Conservation (phyloP, 139 green algal genomes). For the Coelastrella sp. region DNA sequence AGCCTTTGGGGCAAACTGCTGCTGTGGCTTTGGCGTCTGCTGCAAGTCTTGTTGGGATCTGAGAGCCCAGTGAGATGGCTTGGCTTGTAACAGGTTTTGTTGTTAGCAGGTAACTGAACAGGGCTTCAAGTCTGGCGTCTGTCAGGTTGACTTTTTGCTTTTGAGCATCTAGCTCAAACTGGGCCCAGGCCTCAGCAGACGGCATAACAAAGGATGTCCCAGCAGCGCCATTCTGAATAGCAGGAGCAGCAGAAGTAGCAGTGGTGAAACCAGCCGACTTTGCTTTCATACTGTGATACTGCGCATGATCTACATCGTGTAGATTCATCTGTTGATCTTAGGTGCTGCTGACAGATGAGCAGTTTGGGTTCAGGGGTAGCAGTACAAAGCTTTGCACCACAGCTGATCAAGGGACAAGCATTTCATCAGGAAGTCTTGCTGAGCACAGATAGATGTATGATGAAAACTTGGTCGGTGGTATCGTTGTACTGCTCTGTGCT, state of each 20-base stretch:
- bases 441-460: too few species aligned
- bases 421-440: too few species aligned
- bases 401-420: too few species aligned
- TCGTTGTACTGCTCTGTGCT: too few species aligned
- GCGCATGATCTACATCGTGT: too few species aligned
- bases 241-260: neutral
- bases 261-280: neutral
- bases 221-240: slow-evolving; percentile 2
- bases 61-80: neutral
- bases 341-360: too few species aligned
- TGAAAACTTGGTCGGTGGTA: too few species aligned
- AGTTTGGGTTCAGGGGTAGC: too few species aligned
- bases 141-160: slow-evolving; percentile 36
- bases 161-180: slow-evolving; percentile 21
- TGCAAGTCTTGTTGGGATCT: slow-evolving; percentile 7
- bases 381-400: too few species aligned
- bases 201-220: slow-evolving; percentile 42
- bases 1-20: slow-evolving; percentile 25
- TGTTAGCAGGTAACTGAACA: slow-evolving; percentile 47
- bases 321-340: too few species aligned
- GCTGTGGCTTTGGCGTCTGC: neutral
- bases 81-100: neutral
- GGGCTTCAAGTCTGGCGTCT: slow-evolving; percentile 4
- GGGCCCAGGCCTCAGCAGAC: slow-evolving; percentile 36
- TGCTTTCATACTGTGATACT: too few species aligned